Percentiles rank a stretch among this genome's conserved stretches.
Conservation (phyloP, 768 basidiomycete species). For the Cystofilobasidium bisporidii region DNA sequence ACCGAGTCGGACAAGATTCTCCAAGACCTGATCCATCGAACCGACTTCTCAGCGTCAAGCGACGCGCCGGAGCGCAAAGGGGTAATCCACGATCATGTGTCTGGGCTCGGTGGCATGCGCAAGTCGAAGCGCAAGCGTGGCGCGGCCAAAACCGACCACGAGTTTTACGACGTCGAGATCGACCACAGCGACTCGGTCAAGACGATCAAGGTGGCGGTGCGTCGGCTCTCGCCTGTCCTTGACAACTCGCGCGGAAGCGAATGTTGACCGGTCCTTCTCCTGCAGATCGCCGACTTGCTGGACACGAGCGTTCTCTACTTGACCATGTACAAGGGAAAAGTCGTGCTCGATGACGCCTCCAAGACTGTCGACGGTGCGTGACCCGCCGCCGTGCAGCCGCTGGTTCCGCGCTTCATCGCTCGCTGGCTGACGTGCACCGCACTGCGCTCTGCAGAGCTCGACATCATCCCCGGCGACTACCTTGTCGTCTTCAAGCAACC, state of each 20-base stretch:
- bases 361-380: neutral
- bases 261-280: neutral
- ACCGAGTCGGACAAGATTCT: neutral
- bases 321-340: neutral
- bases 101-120: neutral
- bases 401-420: neutral
- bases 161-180: neutral
- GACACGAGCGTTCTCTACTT: constrained; percentile 14
- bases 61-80: no score
- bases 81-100: no score
- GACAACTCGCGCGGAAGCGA: no score
- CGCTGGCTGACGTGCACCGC: no score
- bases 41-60: no score
- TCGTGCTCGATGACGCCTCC: constrained; percentile 13
- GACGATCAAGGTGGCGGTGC: neutral
- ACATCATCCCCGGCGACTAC: constrained; percentile 36
- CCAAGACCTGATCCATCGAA: no score
- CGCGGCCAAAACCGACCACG: neutral
- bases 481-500: constrained; percentile 39
- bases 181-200: neutral
- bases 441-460: constrained; percentile 31
- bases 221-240: neutral
- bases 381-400: no score
- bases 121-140: constrained; percentile 7
- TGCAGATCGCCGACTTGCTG: neutral